These are phyloP conservation scores for Goffeauzyma gilvescens DNA, from an alignment of 768 basidiomycete species.

Conservation along the genomic window DNA sequence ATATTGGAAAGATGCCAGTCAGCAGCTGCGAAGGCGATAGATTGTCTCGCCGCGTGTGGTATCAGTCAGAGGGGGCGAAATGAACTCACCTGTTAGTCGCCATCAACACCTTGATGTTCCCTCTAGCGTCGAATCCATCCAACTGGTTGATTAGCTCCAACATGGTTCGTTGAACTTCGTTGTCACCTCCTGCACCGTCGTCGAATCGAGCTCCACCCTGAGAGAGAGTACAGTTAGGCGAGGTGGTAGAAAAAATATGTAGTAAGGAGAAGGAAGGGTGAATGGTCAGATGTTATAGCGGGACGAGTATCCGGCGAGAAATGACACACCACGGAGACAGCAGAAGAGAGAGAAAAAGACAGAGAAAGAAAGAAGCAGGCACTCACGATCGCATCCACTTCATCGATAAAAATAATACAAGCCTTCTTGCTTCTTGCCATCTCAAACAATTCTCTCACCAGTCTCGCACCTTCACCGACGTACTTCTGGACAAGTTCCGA, in stretches of 20 bases:
- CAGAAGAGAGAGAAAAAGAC: too few species aligned
- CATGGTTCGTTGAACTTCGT: slow-evolving; percentile 98
- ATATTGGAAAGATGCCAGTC: background rate
- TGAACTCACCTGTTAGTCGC: slow-evolving; percentile 71
- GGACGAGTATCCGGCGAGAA: background rate
- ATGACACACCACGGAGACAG: too few species aligned
- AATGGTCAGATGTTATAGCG: background rate
- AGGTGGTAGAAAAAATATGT: too few species aligned
- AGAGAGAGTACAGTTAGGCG: too few species aligned
- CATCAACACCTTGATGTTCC: slow-evolving; percentile 99
- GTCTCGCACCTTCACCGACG: slow-evolving; percentile 93
- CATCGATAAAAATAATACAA: slow-evolving; percentile 98
- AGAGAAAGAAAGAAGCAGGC: too few species aligned
- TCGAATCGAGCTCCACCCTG: slow-evolving; percentile 95
- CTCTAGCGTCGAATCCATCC: slow-evolving; percentile 93
- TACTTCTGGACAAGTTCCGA: slow-evolving; percentile 99
- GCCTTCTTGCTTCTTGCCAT: slow-evolving; percentile 98
- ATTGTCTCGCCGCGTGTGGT: too few species aligned
- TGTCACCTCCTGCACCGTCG: slow-evolving; percentile 95
- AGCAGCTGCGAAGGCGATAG: background rate
- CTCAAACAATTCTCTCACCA: slow-evolving; percentile 93
- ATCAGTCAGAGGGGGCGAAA: too few species aligned
- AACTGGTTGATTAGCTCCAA: slow-evolving; percentile 91
- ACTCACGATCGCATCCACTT: slow-evolving; percentile 44
- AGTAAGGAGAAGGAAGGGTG: too few species aligned